Conservation (phyloP, 495 filamentous ascomycete genomes). For the Xylaria bambusicola region DNA sequence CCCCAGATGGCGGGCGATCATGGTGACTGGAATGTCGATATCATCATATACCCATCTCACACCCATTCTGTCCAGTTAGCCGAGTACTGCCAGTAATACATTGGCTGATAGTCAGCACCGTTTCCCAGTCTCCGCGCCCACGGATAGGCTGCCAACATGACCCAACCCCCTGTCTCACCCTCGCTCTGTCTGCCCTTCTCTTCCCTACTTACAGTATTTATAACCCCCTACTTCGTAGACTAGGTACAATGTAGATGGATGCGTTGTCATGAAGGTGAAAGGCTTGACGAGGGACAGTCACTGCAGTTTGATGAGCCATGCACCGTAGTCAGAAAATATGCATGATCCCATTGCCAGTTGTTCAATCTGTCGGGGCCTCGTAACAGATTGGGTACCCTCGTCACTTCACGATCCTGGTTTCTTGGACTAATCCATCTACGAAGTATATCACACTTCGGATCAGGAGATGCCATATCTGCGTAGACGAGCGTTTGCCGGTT, state of each 20-base stretch:
- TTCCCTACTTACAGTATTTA: too few species aligned
- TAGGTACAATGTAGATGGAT: conserved; percentile 8
- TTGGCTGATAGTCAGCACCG: not conserved
- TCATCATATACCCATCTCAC: not conserved
- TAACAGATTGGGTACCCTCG: conserved; percentile 5
- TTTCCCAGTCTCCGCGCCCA: conserved; percentile 6
- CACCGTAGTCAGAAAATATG: conserved; percentile 8
- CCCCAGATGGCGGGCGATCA: not conserved
- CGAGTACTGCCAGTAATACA: not conserved
- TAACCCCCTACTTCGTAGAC: not conserved
- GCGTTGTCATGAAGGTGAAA: conserved; percentile 19
- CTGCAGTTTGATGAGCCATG: not conserved
- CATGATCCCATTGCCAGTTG: conserved; percentile 15
- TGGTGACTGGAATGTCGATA: not conserved
- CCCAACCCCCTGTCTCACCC: conserved; percentile 8
- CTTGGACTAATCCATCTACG: not conserved
- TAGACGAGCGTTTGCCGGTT: not conserved
- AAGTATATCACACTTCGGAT: not conserved
- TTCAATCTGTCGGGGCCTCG: conserved; percentile 5
- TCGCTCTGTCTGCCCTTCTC: conserved; percentile 9
- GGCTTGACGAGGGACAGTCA: conserved; percentile 5
- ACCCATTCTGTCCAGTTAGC: not conserved
- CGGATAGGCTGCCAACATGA: conserved; percentile 12
- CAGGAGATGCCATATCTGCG: not conserved
- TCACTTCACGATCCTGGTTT: conserved; percentile 8